Conservation (phyloP, 2,329 filamentous ascomycete genomes). For the Talaromyces sp. region DNA sequence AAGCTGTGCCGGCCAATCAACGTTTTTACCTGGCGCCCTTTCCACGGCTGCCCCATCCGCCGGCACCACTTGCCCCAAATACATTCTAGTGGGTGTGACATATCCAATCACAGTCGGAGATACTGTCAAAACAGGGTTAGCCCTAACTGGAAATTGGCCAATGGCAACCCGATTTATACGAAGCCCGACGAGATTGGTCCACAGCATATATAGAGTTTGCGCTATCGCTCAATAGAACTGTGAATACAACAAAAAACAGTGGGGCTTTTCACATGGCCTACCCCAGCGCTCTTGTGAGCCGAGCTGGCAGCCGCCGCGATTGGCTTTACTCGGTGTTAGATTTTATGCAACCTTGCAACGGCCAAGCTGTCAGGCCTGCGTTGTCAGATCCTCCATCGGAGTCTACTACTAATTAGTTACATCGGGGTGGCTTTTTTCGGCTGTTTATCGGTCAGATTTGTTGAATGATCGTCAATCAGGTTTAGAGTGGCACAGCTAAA, state of each 20-base stretch:
- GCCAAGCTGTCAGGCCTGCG: too few species aligned
- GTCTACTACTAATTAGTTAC: too few species aligned
- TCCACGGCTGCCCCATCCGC: not conserved
- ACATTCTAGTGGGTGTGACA: not conserved
- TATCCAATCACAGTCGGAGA: not conserved
- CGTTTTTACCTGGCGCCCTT: not conserved
- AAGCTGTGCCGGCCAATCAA: not conserved
- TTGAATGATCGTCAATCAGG: too few species aligned
- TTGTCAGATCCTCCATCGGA: too few species aligned
- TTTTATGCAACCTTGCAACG: too few species aligned
- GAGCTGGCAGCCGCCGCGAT: not conserved
- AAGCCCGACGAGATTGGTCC: not conserved
- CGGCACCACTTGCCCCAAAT: not conserved
- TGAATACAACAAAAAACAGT: not conserved
- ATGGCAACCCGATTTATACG: not conserved
- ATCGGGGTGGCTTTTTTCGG: too few species aligned
- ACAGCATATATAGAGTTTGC: not conserved
- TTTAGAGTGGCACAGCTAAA: too few species aligned
- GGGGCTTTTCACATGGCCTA: not conserved
- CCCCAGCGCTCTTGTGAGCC: not conserved
- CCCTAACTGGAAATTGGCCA: not conserved
- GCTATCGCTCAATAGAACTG: not conserved
- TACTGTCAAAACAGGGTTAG: not conserved
- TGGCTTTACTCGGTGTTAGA: too few species aligned
- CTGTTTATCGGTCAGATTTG: too few species aligned